phyloP scores from a whole-genome alignment of 495 filamentous ascomycete species.

The Daldinia vernicosa region DNA sequence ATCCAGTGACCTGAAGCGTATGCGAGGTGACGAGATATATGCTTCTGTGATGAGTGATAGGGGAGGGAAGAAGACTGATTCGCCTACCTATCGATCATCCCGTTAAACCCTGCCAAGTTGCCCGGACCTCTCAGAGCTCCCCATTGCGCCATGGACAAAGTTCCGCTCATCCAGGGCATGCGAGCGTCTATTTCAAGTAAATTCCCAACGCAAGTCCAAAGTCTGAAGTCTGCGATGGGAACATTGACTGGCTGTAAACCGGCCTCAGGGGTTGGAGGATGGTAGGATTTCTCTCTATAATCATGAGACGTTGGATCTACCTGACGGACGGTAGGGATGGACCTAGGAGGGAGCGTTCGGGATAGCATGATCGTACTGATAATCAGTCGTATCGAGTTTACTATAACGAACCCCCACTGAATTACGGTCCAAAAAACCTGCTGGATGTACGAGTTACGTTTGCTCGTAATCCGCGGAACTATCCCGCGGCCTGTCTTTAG shows the following conservation, averaged over 20 bases:
- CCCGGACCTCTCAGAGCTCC: conserved; percentile 75
- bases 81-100: conserved; percentile 88
- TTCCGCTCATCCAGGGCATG: conserved; percentile 87
- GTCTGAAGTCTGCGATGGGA: conserved; percentile 77
- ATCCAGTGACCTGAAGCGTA: conserved; percentile 53
- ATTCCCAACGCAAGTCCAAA: conserved; percentile 74
- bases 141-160: conserved; percentile 76
- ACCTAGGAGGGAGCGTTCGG: conserved; percentile 58
- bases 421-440: conserved; percentile 72
- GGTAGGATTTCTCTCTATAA: conserved; percentile 21
- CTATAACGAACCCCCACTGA: conserved; percentile 72
- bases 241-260: conserved; percentile 57
- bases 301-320: conserved; percentile 22
- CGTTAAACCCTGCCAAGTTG: conserved; percentile 74
- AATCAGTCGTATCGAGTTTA: conserved; percentile 70
- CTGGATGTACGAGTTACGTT: conserved; percentile 51
- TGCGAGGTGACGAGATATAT: conserved; percentile 51
- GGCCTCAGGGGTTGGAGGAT: conserved; percentile 8
- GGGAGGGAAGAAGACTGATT: conserved; percentile 42
- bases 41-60: conserved; percentile 22
- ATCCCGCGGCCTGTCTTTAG: conserved; percentile 43
- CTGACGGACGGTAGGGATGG: conserved; percentile 23
- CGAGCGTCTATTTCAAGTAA: conserved; percentile 74
- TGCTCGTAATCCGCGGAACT: conserved; percentile 37
- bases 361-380: conserved; percentile 59